A percentile compares a stretch with the other conserved stretches of the same genome.
These are phyloP conservation scores for Paraphoma chrysanthemicola DNA, from an alignment of 2,329 filamentous ascomycete genomes.

Conservation along the genomic window DNA sequence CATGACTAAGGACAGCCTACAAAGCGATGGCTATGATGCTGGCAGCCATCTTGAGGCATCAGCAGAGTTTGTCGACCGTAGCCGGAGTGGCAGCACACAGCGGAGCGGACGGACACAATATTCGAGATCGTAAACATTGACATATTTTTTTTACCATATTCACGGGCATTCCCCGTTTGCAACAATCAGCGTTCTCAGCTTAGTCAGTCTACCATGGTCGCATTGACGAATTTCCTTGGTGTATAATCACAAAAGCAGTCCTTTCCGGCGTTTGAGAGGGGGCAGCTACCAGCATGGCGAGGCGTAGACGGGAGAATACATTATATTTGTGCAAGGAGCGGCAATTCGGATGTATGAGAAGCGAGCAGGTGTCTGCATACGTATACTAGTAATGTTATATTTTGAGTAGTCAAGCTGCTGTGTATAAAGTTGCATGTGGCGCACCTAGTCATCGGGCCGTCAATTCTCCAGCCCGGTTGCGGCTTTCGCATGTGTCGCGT, in stretches of 20 bases:
- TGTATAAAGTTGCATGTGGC: background rate
- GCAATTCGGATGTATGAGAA: background rate
- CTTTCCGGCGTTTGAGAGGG: slow-evolving; percentile 10
- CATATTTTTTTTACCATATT: slow-evolving; percentile 9
- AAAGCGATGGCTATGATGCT: slow-evolving; percentile 37
- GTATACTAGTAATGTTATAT: slow-evolving; percentile 12
- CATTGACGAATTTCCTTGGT: slow-evolving; percentile 33
- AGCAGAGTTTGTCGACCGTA: slow-evolving; percentile 47
- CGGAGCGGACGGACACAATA: slow-evolving; percentile 29
- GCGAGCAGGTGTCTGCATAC: background rate
- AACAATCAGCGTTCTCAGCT: background rate
- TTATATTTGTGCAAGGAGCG: slow-evolving; percentile 2
- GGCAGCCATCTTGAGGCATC: slow-evolving; percentile 43
- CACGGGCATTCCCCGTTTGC: slow-evolving; percentile 3
- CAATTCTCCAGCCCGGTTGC: background rate
- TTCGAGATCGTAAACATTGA: slow-evolving; percentile 2
- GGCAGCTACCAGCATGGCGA: slow-evolving; percentile 1
- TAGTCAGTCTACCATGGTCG: background rate
- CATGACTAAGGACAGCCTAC: slow-evolving; percentile 47
- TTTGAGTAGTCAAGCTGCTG: too few relatives aligned
- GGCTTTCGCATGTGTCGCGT: background rate
- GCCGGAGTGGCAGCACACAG: slow-evolving; percentile 42
- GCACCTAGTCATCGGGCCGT: background rate
- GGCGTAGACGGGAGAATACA: slow-evolving; percentile 9
- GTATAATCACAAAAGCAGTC: slow-evolving; percentile 28